Base-by-base conservation (phyloP, 495 filamentous ascomycete species). In the Daldinia grandis region DNA sequence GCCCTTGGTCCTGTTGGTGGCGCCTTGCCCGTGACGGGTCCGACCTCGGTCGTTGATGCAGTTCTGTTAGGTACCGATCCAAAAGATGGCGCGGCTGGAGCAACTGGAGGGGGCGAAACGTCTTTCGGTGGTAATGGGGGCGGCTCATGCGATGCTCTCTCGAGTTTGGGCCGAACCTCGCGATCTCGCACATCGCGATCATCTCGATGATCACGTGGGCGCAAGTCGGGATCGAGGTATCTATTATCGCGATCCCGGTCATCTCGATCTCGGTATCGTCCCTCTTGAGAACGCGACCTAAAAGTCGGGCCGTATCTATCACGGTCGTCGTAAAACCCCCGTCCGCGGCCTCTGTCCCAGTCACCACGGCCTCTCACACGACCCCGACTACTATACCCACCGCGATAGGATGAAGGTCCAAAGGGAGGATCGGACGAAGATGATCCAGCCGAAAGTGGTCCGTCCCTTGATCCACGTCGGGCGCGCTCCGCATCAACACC, bases 51-150 rank as follows among this genome's bases (percentile, higher is more conserved):
- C 12, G 79, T 59, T 24, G 81, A 79, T 5, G 79, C 58, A 31
- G 82, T 72, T 35, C 82, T 78, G 37, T 80, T 81, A 4, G 86
- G 86, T 2, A 82, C 82, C 7, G 90, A 91, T 10, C 92, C 92
- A 82, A 96, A 95, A 1, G 92, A 90, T 17, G 93, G 93, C 3
- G 94, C 93, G 33, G 92, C 89, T 12, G 92, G 92, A 38, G 91
- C 90, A 54, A 91, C 82, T n/a, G 92, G 91, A 17, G 92, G 93
- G 10, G 93, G 90, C 21, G 91, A 85, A 72, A 80, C 80, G 66
- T 78, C 83, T 68, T 80, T 84, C 69, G 77, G 81, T 74, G 72
- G 78, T 28, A 68, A 24, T 33, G 78, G 74, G 0, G 82, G 77
- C 30, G 82, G 77, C 47, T 85, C 83, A 62, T 85, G 82, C 1